Percentiles rank a stretch among this genome's conserved stretches.
Evolutionary conservation across 768 basidiomycete genomes (phyloP).

Genomic region (Cystofilobasidium capitatum): DNA sequence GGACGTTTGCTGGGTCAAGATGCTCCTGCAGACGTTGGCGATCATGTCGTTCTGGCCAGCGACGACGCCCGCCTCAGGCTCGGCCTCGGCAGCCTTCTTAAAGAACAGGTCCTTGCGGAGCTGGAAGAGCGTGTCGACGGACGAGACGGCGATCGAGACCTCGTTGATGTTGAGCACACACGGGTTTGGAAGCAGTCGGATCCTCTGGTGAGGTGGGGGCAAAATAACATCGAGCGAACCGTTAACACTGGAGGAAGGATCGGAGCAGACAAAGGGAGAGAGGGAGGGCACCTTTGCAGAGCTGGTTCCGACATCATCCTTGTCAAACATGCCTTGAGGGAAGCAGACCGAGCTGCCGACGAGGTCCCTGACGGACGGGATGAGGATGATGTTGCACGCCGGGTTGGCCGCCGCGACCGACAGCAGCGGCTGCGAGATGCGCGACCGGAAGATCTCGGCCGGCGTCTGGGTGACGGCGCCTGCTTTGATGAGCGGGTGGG

Average conservation of each 20-base stretch:
- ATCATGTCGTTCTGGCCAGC: slow-evolving; percentile 52
- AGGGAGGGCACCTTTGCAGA: slow-evolving; percentile 38
- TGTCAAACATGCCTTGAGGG: slow-evolving; percentile 54
- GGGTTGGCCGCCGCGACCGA: slow-evolving; percentile 55
- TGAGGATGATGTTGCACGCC: slow-evolving; percentile 59
- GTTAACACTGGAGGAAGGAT: background rate
- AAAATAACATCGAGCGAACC: background rate
- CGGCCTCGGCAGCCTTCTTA: slow-evolving; percentile 55
- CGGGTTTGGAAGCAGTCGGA: slow-evolving; percentile 77
- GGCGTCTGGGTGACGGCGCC: slow-evolving; percentile 65
- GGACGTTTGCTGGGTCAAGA: slow-evolving; percentile 80
- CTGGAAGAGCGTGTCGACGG: slow-evolving; percentile 81
- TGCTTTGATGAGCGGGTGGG: slow-evolving; percentile 60
- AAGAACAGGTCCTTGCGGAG: slow-evolving; percentile 72
- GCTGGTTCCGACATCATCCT: slow-evolving; percentile 34
- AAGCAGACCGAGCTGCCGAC: slow-evolving; percentile 69
- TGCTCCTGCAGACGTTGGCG: slow-evolving; percentile 64
- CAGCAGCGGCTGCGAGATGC: slow-evolving; percentile 53
- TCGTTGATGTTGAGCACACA: slow-evolving; percentile 75
- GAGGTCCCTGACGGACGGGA: slow-evolving; percentile 76
- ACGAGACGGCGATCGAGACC: slow-evolving; percentile 65
- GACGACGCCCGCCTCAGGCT: slow-evolving; percentile 41
- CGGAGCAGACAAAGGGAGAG: background rate
- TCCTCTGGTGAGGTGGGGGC: slow-evolving; percentile 47
- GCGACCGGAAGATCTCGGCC: slow-evolving; percentile 55